Conservation (phyloP, 805 yeast species). For the Wickerhamiella brachini region DNA sequence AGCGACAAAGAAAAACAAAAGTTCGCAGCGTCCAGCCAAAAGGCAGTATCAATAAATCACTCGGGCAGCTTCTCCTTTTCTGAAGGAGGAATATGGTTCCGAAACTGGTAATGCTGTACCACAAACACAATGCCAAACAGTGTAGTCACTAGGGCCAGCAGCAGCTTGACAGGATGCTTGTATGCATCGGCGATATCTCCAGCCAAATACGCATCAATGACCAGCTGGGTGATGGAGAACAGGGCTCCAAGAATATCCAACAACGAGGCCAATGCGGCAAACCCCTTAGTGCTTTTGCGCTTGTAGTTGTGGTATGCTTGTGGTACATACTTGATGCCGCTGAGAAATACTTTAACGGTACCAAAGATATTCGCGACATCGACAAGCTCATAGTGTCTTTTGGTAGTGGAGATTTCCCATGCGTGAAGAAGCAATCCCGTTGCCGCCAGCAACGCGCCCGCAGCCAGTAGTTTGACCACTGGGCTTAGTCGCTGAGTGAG, state of each 20-base stretch:
- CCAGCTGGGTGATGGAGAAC: conserved; percentile 29
- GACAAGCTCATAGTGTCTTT: conserved; percentile 20
- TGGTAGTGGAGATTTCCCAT: conserved; percentile 17
- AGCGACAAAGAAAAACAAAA: no score
- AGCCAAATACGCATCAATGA: conserved; percentile 28
- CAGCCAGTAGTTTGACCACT: conserved; percentile 16
- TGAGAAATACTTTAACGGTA: conserved; percentile 31
- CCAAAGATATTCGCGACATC: conserved; percentile 32
- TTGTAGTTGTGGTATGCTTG: conserved; percentile 31
- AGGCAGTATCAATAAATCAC: not conserved
- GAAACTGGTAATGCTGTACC: conserved; percentile 19
- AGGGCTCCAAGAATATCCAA: conserved; percentile 33
- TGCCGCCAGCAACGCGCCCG: conserved; percentile 12
- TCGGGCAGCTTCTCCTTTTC: conserved; percentile 6
- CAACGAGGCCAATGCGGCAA: conserved; percentile 28
- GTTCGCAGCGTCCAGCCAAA: no score
- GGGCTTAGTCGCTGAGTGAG: conserved; percentile 20
- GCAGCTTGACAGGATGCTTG: conserved; percentile 33
- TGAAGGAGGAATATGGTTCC: not conserved
- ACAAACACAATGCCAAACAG: conserved; percentile 22
- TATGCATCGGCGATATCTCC: conserved; percentile 22
- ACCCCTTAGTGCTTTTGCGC: conserved; percentile 34
- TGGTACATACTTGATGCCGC: conserved; percentile 35
- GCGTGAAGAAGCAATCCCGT: conserved; percentile 19
- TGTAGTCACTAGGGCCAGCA: conserved; percentile 27